These are phyloP conservation scores for Cicer pinnatifidum DNA, from an alignment of 306 rosid genomes.

Conservation along the genomic window DNA sequence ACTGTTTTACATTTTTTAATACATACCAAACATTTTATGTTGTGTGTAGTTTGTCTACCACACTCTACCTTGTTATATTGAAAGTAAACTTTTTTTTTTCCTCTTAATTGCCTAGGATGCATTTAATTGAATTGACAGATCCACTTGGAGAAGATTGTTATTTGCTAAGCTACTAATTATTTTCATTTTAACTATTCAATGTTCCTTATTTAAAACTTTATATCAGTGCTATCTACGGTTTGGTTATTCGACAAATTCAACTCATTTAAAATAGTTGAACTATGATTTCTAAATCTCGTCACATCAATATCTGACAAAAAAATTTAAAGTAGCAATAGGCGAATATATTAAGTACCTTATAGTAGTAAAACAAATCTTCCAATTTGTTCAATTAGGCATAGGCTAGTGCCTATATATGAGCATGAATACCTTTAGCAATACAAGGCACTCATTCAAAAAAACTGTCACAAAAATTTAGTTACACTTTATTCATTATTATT, in stretches of 20 bases:
- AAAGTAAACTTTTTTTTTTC: background rate
- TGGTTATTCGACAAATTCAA: too few relatives aligned
- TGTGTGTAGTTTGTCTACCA: background rate
- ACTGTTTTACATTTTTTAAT: background rate
- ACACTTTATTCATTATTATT: background rate
- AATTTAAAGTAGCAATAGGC: too few relatives aligned
- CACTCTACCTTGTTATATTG: background rate
- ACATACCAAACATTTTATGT: background rate
- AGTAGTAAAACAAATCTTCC: background rate
- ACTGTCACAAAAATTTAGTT: slow-evolving; percentile 18
- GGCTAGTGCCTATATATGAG: background rate
- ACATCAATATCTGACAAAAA: too few relatives aligned
- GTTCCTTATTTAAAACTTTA: too few relatives aligned
- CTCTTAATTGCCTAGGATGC: background rate
- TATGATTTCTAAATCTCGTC: too few relatives aligned
- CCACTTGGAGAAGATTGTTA: background rate
- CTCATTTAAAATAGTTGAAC: too few relatives aligned
- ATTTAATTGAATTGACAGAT: background rate
- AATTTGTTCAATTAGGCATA: slow-evolving; percentile 19
- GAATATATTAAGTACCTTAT: too few relatives aligned
- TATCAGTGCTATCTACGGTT: too few relatives aligned
- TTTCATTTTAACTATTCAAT: background rate
- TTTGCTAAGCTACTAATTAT: background rate
- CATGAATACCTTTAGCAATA: slow-evolving; percentile 39
- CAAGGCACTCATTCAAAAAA: slow-evolving; percentile 29